phyloP scores from a whole-genome alignment of 2,329 filamentous ascomycete genomes.

The Verticillium dahliae region DNA sequence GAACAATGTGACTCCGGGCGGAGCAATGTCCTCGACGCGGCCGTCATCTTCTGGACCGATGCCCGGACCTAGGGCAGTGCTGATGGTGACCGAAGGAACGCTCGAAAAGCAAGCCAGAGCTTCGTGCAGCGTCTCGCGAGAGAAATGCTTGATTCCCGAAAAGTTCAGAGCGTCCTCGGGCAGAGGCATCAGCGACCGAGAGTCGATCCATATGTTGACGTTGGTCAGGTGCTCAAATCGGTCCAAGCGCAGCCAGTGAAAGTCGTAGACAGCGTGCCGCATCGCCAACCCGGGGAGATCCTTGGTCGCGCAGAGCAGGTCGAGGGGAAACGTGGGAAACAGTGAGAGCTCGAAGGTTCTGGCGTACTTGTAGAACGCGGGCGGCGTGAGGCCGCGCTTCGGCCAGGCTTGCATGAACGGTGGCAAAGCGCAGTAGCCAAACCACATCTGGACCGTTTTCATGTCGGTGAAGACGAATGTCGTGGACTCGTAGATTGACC shows the following conservation, averaged over 20 bases:
- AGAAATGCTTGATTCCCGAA: neutral
- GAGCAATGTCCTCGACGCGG: neutral
- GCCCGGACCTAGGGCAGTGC: neutral
- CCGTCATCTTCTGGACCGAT: neutral
- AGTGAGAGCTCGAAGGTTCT: conserved; percentile 1
- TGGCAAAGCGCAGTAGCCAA: neutral
- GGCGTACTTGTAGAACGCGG: neutral
- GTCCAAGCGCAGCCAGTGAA: conserved; percentile 3
- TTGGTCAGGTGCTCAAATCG: neutral
- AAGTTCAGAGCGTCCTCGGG: neutral
- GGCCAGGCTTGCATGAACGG: neutral
- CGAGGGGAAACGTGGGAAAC: neutral
- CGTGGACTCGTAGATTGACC: conserved; percentile 3
- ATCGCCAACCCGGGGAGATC: neutral
- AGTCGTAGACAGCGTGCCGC: conserved; percentile 2
- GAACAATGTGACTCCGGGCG: neutral
- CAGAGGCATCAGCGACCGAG: neutral
- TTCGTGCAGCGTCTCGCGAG: neutral
- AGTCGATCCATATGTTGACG: neutral
- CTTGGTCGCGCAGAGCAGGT: neutral
- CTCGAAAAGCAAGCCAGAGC: neutral
- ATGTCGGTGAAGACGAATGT: conserved; percentile 4
- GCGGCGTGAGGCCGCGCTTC: neutral
- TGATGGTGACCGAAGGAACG: neutral
- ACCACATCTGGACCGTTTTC: neutral